Conservation (phyloP, 768 basidiomycete species). For the Suillus cothurnatus region DNA sequence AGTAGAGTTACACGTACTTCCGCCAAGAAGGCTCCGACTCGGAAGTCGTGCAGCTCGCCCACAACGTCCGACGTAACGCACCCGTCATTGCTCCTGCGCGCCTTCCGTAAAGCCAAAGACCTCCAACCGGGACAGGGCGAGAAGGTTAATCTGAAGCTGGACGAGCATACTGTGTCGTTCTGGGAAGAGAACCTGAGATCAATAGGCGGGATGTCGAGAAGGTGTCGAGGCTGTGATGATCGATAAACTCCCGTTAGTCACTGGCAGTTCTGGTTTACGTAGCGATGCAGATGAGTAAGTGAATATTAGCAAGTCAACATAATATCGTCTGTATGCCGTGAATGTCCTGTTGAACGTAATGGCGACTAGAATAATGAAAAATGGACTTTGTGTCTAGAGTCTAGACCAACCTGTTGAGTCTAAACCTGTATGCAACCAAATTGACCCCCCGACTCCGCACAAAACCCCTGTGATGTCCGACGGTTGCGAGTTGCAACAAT, state of each 20-base stretch:
- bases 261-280: too few relatives aligned
- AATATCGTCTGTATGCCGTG: neutral
- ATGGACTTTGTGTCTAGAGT: too few relatives aligned
- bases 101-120: slow-evolving; percentile 59
- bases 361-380: neutral
- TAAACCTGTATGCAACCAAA: too few relatives aligned
- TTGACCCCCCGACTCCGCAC: too few relatives aligned
- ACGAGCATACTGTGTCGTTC: slow-evolving; percentile 69
- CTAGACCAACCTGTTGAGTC: too few relatives aligned
- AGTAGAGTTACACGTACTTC: slow-evolving; percentile 73
- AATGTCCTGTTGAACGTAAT: neutral
- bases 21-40: slow-evolving; percentile 66
- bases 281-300: too few relatives aligned
- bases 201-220: slow-evolving; percentile 51
- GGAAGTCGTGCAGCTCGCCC: slow-evolving; percentile 67
- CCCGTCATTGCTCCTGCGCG: slow-evolving; percentile 63
- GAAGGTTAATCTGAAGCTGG: slow-evolving; percentile 47
- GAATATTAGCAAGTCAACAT: neutral
- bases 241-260: slow-evolving; percentile 36
- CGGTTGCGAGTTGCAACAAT: neutral
- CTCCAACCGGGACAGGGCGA: slow-evolving; percentile 46
- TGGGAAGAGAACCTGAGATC: slow-evolving; percentile 53
- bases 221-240: slow-evolving; percentile 44
- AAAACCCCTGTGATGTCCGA: too few relatives aligned
- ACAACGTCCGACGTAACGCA: slow-evolving; percentile 47